Evolutionary conservation across 2,329 filamentous ascomycete species (phyloP).

Genomic region (Hyphodiscus sp.): DNA sequence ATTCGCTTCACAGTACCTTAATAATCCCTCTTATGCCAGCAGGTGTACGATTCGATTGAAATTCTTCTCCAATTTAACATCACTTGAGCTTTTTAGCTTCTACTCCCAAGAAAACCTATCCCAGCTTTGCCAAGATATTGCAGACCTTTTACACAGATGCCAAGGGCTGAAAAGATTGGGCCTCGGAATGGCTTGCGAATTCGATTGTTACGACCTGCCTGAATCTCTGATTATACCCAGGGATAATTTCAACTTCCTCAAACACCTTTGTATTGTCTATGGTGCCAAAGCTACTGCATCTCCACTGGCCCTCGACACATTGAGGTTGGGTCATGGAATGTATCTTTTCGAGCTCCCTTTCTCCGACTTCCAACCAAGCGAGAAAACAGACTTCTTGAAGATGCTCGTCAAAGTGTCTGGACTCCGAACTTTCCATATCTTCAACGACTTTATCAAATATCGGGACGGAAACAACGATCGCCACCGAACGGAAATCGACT

Average conservation of each 20-base stretch:
- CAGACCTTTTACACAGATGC: not conserved
- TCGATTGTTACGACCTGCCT: not conserved
- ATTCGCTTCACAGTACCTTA: not conserved
- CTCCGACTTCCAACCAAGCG: not conserved
- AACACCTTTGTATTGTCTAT: not conserved
- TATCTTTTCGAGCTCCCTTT: not conserved
- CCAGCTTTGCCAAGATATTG: not conserved
- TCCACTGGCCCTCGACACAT: constrained; percentile 2
- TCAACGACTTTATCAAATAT: constrained; percentile 1
- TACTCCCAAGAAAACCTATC: not conserved
- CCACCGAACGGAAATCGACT: not conserved
- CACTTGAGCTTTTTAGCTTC: not conserved
- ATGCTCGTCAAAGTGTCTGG: not conserved
- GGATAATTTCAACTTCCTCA: not conserved
- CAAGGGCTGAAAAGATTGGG: not conserved
- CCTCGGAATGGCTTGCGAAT: not conserved
- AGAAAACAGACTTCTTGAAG: not conserved
- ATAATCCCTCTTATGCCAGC: not conserved
- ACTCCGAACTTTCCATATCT: constrained; percentile 4
- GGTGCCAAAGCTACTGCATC: not conserved
- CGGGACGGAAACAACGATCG: not conserved
- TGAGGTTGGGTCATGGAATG: constrained; percentile 5
- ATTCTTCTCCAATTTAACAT: not conserved
- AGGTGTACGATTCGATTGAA: not conserved
- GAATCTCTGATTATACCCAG: not conserved